These are phyloP conservation scores for Posidonia oceanica DNA, from an alignment of 116 monocot genomes.

Conservation along the genomic window DNA sequence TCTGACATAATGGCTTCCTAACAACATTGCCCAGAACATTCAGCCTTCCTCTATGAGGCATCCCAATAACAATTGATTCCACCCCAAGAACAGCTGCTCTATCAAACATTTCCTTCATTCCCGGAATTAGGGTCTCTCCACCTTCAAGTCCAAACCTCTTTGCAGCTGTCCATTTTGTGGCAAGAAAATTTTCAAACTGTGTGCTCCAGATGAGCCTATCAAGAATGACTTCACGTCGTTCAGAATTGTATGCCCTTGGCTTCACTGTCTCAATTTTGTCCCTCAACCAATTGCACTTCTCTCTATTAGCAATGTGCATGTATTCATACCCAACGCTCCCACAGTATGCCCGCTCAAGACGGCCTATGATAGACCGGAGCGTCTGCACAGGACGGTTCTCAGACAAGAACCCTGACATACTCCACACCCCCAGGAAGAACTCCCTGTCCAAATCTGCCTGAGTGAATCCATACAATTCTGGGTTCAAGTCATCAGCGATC, in stretches of 20 bases:
- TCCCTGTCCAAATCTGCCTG: conserved; percentile 41
- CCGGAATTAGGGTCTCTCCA: conserved; percentile 21
- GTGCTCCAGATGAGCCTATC: conserved; percentile 34
- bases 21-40: conserved; percentile 31
- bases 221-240: conserved; percentile 21
- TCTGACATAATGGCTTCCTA: conserved; percentile 19
- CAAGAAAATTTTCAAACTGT: conserved; percentile 31
- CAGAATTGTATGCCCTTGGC: conserved; percentile 8
- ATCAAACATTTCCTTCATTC: conserved; percentile 34
- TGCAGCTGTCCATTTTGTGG: conserved; percentile 26
- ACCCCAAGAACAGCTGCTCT: conserved; percentile 27
- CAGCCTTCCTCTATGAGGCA: conserved; percentile 27
- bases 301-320: conserved; percentile 28
- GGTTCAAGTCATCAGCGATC: conserved; percentile 32
- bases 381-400: conserved; percentile 34
- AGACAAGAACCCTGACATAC: conserved; percentile 30
- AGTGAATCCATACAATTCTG: conserved; percentile 29
- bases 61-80: conserved; percentile 26
- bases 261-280: conserved; percentile 25
- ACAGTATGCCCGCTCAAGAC: conserved; percentile 28
- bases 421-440: conserved; percentile 40
- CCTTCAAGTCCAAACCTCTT: conserved; percentile 33
- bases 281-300: conserved; percentile 28
- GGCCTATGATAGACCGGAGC: conserved; percentile 19
- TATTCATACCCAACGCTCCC: conserved; percentile 27